Evolutionary conservation across 2,329 filamentous ascomycete genomes (phyloP).

Genomic region (Myriangium duriaei): DNA sequence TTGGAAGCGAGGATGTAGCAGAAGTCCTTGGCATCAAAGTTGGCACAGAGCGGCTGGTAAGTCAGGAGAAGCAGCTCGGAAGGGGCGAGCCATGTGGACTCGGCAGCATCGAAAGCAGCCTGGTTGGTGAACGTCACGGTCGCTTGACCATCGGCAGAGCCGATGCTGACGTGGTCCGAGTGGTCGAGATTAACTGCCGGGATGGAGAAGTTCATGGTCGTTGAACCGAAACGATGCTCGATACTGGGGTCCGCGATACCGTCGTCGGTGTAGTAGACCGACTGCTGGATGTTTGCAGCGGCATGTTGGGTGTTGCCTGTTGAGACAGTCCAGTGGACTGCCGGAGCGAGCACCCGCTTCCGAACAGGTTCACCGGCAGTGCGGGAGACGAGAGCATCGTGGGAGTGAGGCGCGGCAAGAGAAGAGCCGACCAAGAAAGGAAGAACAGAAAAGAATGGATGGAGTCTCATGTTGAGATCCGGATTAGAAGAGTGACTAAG

Average conservation of each 20-base stretch:
- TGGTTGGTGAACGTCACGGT: slow-evolving; percentile 3
- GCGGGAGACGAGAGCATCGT: slow-evolving; percentile 1
- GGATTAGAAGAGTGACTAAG: too few species aligned
- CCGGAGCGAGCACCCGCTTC: slow-evolving; percentile 10
- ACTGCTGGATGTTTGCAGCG: slow-evolving; percentile 1
- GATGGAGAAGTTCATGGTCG: slow-evolving; percentile 3
- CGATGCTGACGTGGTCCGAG: slow-evolving; percentile 5
- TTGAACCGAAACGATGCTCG: slow-evolving; percentile 6
- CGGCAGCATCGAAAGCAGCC: neutral
- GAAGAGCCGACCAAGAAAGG: slow-evolving; percentile 1
- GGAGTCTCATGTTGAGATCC: neutral
- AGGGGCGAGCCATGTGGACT: slow-evolving; percentile 2
- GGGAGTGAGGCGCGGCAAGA: neutral
- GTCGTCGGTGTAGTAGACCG: slow-evolving; percentile 4
- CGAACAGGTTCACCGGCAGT: slow-evolving; percentile 8
- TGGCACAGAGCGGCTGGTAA: neutral
- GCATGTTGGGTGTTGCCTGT: neutral
- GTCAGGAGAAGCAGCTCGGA: slow-evolving; percentile 4
- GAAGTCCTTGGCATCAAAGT: neutral
- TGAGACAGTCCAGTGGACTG: slow-evolving; percentile 9
- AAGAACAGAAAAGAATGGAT: neutral
- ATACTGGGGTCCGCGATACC: slow-evolving; percentile 1
- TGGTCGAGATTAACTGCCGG: slow-evolving; percentile 5
- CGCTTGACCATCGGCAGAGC: neutral
- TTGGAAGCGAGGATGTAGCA: slow-evolving; percentile 4